Conservation (phyloP, 192 early-diverging fungal species). For the Funneliformis geosporum region DNA sequence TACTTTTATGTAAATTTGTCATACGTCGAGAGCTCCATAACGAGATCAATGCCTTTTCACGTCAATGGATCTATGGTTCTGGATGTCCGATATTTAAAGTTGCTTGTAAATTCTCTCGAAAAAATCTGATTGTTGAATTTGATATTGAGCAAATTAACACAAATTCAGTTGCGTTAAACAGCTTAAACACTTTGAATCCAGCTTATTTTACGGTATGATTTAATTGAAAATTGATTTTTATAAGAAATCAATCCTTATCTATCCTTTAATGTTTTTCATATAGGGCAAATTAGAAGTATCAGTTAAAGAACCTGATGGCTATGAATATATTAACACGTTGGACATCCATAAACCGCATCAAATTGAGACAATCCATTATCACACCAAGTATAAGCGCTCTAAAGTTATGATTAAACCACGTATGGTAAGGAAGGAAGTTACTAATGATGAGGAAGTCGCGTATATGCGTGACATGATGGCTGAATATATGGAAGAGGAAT, state of each 20-base stretch:
- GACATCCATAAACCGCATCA: slow-evolving; percentile 75
- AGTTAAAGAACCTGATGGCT: slow-evolving; percentile 83
- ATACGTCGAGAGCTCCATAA: slow-evolving; percentile 71
- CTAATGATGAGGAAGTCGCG: slow-evolving; percentile 51
- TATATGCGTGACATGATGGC: neutral
- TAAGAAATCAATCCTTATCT: neutral
- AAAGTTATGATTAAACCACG: neutral
- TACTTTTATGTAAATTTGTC: slow-evolving; percentile 82
- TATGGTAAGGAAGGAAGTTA: slow-evolving; percentile 79
- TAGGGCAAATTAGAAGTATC: slow-evolving; percentile 71
- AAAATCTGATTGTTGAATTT: slow-evolving; percentile 95
- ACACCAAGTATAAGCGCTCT: slow-evolving; percentile 94
- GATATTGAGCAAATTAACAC: slow-evolving; percentile 74
- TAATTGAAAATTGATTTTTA: neutral
- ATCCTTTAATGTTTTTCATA: slow-evolving; percentile 34
- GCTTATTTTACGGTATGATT: slow-evolving; percentile 15
- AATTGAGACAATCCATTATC: slow-evolving; percentile 89
- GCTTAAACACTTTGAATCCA: neutral
- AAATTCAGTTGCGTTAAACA: slow-evolving; percentile 37
- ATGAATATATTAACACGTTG: slow-evolving; percentile 81
- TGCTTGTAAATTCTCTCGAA: slow-evolving; percentile 85
- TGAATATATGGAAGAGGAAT: neutral
- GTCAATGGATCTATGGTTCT: slow-evolving; percentile 93
- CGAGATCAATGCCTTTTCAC: slow-evolving; percentile 71
- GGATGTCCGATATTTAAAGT: slow-evolving; percentile 90